A percentile compares a stretch with the other conserved stretches of the same genome.
These are phyloP conservation scores for Oryza brachyantha DNA, from an alignment of 176 grass and related monocot genomes.

Conservation along the genomic window DNA sequence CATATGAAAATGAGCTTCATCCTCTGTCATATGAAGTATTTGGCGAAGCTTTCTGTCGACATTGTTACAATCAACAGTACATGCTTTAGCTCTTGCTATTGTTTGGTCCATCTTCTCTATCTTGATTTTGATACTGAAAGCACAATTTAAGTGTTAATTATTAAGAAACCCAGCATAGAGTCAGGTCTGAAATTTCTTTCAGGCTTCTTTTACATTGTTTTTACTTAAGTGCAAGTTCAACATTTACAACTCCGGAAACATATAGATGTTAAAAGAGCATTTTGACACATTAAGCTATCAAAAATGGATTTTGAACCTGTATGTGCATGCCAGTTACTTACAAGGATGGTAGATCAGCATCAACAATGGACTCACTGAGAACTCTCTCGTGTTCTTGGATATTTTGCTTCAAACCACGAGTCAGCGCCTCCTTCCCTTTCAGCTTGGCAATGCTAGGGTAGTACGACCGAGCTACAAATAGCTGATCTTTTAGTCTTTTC, in stretches of 20 bases:
- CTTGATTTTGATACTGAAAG: slow-evolving; percentile 71
- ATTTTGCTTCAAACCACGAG: slow-evolving; percentile 87
- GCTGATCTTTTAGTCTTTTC: slow-evolving; percentile 90
- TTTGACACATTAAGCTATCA: background rate
- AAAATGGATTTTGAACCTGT: background rate
- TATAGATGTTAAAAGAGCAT: background rate
- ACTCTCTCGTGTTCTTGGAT: slow-evolving; percentile 96
- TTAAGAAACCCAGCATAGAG: background rate
- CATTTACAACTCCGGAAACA: background rate
- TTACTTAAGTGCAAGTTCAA: background rate
- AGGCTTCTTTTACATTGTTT: background rate
- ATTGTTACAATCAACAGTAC: slow-evolving; percentile 90
- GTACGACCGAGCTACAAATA: slow-evolving; percentile 90
- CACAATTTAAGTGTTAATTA: background rate
- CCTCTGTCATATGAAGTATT: slow-evolving; percentile 93
- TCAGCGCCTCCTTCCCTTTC: slow-evolving; percentile 62
- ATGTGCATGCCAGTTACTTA: slow-evolving; percentile 50
- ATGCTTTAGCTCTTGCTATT: slow-evolving; percentile 66
- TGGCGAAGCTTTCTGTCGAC: slow-evolving; percentile 86
- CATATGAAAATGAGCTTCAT: slow-evolving; percentile 97
- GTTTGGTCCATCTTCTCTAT: slow-evolving; percentile 74
- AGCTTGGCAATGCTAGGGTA: slow-evolving; percentile 93
- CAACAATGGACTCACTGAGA: slow-evolving; percentile 91
- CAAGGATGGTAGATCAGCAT: slow-evolving; percentile 86
- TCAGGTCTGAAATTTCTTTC: background rate